These are phyloP conservation scores for Euclidium syriacum DNA, from an alignment of 345 rosid species.

Conservation along the genomic window DNA sequence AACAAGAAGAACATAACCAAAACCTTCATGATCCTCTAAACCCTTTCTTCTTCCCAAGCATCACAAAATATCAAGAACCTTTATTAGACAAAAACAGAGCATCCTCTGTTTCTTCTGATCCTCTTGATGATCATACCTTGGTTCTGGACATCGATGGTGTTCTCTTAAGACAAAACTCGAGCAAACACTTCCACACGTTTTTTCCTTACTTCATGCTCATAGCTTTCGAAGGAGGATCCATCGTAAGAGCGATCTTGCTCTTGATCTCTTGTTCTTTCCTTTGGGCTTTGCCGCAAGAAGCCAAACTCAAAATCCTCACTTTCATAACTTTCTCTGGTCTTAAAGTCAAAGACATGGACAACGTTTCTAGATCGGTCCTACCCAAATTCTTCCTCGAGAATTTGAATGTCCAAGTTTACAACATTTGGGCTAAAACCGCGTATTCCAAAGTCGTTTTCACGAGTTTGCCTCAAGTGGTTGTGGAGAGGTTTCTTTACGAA, in stretches of 20 bases:
- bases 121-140: slow-evolving; percentile 22
- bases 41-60: slow-evolving; percentile 35
- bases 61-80: slow-evolving; percentile 32
- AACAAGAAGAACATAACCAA: slow-evolving; percentile 12
- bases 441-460: slow-evolving; percentile 52
- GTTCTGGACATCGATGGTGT: slow-evolving; percentile 72
- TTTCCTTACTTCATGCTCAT: slow-evolving; percentile 96
- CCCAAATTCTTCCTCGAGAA: slow-evolving; percentile 92
- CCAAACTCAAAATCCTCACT: slow-evolving; percentile 49
- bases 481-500: slow-evolving; percentile 66
- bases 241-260: slow-evolving; percentile 59
- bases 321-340: slow-evolving; percentile 81
- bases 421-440: slow-evolving; percentile 39
- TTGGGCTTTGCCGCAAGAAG: slow-evolving; percentile 50
- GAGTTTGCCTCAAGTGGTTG: slow-evolving; percentile 76
- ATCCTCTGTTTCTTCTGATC: slow-evolving; percentile 24
- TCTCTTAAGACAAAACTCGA: slow-evolving; percentile 37
- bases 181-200: slow-evolving; percentile 39
- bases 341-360: slow-evolving; percentile 46
- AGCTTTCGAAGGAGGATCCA: slow-evolving; percentile 86
- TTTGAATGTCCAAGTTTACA: slow-evolving; percentile 52
- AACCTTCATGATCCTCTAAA: slow-evolving; percentile 2
- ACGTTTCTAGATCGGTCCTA: slow-evolving; percentile 68
- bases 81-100: slow-evolving; percentile 27
- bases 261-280: slow-evolving; percentile 52